phyloP scores from a whole-genome alignment of 306 rosid species.

The Myrica gale region DNA sequence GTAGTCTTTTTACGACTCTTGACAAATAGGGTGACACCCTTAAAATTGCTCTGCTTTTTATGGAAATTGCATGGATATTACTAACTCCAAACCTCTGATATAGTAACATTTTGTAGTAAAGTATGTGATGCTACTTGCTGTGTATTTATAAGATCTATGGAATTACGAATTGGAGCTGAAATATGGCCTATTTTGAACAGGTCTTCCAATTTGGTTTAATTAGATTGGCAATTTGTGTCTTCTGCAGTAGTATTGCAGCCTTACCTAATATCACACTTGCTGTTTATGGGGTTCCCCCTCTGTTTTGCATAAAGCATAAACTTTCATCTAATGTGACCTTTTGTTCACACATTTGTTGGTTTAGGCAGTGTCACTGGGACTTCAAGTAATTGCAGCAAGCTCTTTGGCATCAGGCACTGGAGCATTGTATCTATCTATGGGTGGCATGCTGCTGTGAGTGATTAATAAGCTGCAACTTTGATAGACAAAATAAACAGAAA shows the following conservation, averaged over 20 bases:
- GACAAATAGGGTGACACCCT: neutral
- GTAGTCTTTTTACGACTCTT: neutral
- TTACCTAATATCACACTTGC: neutral
- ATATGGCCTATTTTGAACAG: neutral
- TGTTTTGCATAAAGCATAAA: conserved; percentile 1
- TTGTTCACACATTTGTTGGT: conserved; percentile 25
- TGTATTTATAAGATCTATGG: neutral
- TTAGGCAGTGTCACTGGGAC: conserved; percentile 65
- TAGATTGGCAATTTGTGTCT: neutral
- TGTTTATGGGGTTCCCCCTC: neutral
- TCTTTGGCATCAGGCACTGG: conserved; percentile 50
- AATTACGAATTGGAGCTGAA: neutral
- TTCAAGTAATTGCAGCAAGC: conserved; percentile 68
- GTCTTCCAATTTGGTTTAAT: neutral
- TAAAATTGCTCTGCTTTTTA: neutral
- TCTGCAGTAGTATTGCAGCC: neutral
- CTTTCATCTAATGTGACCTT: conserved; percentile 23
- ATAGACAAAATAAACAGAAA: neutral
- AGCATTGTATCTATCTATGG: conserved; percentile 63
- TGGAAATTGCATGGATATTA: neutral
- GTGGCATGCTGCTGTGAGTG: conserved; percentile 85
- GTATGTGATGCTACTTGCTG: neutral
- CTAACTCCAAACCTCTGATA: neutral
- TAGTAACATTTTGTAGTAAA: neutral
- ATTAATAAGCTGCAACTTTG: conserved; percentile 26